These are phyloP conservation scores for Cladochytrium replicatum DNA, from an alignment of 192 early-diverging fungal species.

Conservation along the genomic window DNA sequence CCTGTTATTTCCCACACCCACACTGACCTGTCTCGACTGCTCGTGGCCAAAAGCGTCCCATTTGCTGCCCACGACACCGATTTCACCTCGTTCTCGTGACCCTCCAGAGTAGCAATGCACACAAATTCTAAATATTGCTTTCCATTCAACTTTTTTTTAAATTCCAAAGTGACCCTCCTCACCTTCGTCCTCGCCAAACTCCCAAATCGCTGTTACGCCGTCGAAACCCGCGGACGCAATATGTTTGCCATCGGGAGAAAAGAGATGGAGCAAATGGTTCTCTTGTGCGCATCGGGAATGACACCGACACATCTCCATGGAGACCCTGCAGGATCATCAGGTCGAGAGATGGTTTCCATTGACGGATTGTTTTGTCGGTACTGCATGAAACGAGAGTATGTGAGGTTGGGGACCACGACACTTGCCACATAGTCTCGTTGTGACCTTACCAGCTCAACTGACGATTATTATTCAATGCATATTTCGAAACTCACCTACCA, in stretches of 20 bases:
- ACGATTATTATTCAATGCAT: no score
- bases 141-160: no score
- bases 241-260: conserved; percentile 58
- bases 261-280: conserved; percentile 84
- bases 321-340: conserved; percentile 2
- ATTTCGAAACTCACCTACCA: no score
- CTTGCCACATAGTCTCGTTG: conserved; percentile 76
- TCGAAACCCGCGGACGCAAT: conserved; percentile 90
- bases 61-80: conserved; percentile 76
- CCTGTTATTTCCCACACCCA: conserved; percentile 94
- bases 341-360: conserved; percentile 52
- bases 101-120: conserved; percentile 88
- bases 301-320: conserved; percentile 60
- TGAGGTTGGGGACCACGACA: conserved; percentile 72
- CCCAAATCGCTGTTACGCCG: conserved; percentile 87
- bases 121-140: conserved; percentile 57
- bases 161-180: conserved; percentile 2
- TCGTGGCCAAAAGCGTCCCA: conserved; percentile 82
- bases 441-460: no score
- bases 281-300: conserved; percentile 79
- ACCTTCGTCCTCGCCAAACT: conserved; percentile 46
- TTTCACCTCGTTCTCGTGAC: conserved; percentile 98
- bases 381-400: conserved; percentile 71
- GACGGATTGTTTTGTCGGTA: conserved; percentile 77
- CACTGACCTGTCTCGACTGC: conserved; percentile 91